A percentile compares a stretch with the other conserved stretches of the same genome.
These are phyloP conservation scores for Monosporascus sp. DNA, from an alignment of 2,329 filamentous ascomycete species.

Conservation along the genomic window DNA sequence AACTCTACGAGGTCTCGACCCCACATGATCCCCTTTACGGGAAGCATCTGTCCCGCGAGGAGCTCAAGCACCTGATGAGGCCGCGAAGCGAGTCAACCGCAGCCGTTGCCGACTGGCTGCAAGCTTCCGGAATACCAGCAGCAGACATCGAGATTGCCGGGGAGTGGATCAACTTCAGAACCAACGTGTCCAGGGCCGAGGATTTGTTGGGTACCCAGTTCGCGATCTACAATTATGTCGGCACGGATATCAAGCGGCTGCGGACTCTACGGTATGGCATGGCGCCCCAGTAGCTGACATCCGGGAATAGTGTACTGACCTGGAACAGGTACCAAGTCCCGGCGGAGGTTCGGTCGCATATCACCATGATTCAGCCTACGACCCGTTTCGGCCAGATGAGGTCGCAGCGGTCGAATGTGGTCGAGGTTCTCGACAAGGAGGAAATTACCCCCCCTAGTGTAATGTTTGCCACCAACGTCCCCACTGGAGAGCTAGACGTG, in stretches of 20 bases:
- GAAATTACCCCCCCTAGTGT: constrained; percentile 9
- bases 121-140: constrained; percentile 41
- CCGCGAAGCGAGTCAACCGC: constrained; percentile 35
- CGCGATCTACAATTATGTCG: constrained; percentile 45
- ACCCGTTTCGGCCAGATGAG: constrained; percentile 53
- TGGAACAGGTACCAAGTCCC: constrained; percentile 54
- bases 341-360: constrained; percentile 42
- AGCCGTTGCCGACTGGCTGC: constrained; percentile 51
- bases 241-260: constrained; percentile 38
- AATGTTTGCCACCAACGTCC: constrained; percentile 8
- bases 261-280: constrained; percentile 34
- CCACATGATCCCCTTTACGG: constrained; percentile 56
- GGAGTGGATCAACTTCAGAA: constrained; percentile 54
- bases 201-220: constrained; percentile 53
- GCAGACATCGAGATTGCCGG: constrained; percentile 42
- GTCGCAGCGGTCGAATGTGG: constrained; percentile 36
- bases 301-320: constrained; percentile 4
- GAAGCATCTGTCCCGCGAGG: constrained; percentile 54
- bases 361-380: constrained; percentile 62
- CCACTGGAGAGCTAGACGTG: constrained; percentile 13
- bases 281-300: not conserved
- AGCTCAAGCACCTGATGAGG: constrained; percentile 35
- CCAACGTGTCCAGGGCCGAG: constrained; percentile 47
- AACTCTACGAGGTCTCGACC: constrained; percentile 55
- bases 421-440: constrained; percentile 26